A percentile compares a stretch with the other conserved stretches of the same genome.
These are phyloP conservation scores for Schizonepeta tenuifolia DNA, from an alignment of 257 asterid species.

Conservation along the genomic window DNA sequence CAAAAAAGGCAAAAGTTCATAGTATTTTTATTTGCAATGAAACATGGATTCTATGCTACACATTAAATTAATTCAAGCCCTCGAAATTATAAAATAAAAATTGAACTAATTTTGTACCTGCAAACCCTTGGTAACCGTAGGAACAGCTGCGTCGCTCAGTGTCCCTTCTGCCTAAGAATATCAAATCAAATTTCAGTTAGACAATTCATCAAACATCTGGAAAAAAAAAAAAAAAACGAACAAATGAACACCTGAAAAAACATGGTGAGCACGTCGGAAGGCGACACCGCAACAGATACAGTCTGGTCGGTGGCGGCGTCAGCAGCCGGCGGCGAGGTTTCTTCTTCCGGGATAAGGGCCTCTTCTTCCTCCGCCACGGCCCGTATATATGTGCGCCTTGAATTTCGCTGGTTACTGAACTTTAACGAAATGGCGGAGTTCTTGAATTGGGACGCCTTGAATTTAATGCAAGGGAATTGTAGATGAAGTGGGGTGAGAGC, in stretches of 20 bases:
- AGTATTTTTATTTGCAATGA: not conserved
- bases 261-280: constrained; percentile 90
- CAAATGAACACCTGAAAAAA: constrained; percentile 61
- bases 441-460: constrained; percentile 28
- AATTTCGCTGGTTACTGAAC: constrained; percentile 16
- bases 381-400: constrained; percentile 39
- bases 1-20: not conserved
- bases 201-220: constrained; percentile 39
- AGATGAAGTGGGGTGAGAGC: constrained; percentile 18
- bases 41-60: not conserved
- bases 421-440: constrained; percentile 30
- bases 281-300: constrained; percentile 82
- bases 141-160: constrained; percentile 67
- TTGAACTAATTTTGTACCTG: constrained; percentile 47
- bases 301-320: constrained; percentile 52
- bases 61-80: not conserved
- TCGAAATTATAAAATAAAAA: not conserved
- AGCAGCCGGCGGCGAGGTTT: constrained; percentile 38
- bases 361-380: constrained; percentile 58
- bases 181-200: constrained; percentile 8
- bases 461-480: constrained; percentile 35
- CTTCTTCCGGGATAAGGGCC: constrained; percentile 36
- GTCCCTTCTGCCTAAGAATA: constrained; percentile 81
- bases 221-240: not conserved
- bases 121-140: constrained; percentile 66